These are phyloP conservation scores for Globisporangium camurandrum DNA, from an alignment of 352 stramenopile species.

Conservation along the genomic window DNA sequence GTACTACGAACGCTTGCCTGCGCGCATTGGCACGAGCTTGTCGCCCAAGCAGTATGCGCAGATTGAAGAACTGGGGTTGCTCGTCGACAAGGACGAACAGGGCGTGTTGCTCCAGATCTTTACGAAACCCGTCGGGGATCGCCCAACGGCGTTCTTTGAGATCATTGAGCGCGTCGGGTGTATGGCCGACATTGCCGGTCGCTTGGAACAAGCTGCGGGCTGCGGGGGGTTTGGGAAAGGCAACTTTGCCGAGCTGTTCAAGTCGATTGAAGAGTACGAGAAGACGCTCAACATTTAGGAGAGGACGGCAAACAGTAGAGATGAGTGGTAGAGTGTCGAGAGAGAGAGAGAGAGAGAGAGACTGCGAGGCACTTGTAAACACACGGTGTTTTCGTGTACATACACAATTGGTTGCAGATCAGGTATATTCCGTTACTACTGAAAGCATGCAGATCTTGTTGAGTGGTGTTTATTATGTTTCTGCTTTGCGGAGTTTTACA, in stretches of 20 bases:
- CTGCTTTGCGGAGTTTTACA: no score
- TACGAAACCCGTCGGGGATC: constrained; percentile 84
- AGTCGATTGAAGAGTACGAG: constrained; percentile 90
- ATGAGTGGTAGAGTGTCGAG: no score
- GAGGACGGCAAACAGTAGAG: background rate
- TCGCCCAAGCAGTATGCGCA: constrained; percentile 85
- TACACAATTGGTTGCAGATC: no score
- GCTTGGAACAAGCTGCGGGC: constrained; percentile 69
- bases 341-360: no score
- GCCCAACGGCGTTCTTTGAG: constrained; percentile 87
- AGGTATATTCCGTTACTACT: no score
- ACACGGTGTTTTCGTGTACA: no score
- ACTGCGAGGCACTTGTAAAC: no score
- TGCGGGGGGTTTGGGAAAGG: constrained; percentile 89
- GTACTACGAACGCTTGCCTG: constrained; percentile 90
- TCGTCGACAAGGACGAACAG: constrained; percentile 94
- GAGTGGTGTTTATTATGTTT: no score
- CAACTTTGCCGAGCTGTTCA: constrained; percentile 91
- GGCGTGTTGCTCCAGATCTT: constrained; percentile 92
- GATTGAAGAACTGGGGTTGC: constrained; percentile 89
- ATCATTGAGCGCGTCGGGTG: constrained; percentile 92
- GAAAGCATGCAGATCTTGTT: no score
- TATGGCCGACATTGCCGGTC: constrained; percentile 57
- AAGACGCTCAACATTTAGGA: constrained; percentile 73
- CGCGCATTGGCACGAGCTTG: constrained; percentile 70